phyloP scores from a whole-genome alignment of 2,329 filamentous ascomycete species.

The Colletotrichum sp. region DNA sequence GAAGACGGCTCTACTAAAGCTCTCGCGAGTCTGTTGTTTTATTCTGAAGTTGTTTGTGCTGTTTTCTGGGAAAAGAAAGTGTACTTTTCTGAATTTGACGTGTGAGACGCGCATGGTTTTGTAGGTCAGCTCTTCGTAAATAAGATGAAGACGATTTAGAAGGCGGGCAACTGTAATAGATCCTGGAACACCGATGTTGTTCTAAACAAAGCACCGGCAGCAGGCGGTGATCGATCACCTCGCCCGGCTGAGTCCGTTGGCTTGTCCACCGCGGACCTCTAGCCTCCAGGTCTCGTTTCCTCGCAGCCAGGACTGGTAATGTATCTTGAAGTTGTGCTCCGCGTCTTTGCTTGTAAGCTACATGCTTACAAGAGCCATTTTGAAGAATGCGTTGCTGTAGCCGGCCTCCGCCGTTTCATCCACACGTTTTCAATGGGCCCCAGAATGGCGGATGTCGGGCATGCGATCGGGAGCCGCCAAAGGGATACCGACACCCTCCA shows the following conservation, averaged over 20 bases:
- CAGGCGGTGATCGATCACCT: neutral
- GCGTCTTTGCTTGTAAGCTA: neutral
- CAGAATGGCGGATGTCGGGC: neutral
- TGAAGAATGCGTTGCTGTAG: neutral
- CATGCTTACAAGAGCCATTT: neutral
- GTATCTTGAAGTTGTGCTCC: neutral
- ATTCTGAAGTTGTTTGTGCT: neutral
- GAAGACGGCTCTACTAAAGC: neutral
- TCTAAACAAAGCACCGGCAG: neutral
- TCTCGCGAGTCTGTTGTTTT: neutral
- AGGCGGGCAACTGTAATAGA: neutral
- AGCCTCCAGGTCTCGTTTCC: neutral
- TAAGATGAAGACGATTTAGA: neutral
- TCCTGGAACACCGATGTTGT: neutral
- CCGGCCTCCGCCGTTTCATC: neutral
- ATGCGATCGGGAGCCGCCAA: neutral
- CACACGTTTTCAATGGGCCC: neutral
- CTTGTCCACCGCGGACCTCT: neutral
- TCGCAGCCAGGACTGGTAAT: neutral
- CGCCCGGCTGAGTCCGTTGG: neutral
- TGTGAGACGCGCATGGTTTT: neutral
- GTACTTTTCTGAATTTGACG: neutral
- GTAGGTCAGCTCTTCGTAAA: neutral
- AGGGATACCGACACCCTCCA: neutral
- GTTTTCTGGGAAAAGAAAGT: neutral